These are phyloP conservation scores for Claviceps purpurea DNA, from an alignment of 2,329 filamentous ascomycete genomes.

Conservation along the genomic window DNA sequence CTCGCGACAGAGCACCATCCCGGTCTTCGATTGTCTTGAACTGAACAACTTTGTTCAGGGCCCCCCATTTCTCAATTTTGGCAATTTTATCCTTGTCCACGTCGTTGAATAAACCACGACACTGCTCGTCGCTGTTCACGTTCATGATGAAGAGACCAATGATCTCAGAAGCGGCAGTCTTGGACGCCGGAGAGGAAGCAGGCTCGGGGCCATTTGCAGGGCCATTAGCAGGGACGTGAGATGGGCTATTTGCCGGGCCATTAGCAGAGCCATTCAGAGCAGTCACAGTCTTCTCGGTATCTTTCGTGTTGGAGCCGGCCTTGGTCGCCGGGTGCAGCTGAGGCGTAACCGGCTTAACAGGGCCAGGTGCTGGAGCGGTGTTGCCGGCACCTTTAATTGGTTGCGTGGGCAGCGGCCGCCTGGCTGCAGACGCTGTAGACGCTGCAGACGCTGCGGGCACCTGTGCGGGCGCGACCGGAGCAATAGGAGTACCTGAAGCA, in stretches of 20 bases:
- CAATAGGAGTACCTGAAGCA: constrained; percentile 18
- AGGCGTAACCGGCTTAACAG: constrained; percentile 30
- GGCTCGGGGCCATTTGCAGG: constrained; percentile 38
- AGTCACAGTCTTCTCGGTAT: constrained; percentile 40
- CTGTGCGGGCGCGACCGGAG: constrained; percentile 24
- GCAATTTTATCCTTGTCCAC: constrained; percentile 73
- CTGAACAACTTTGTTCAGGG: constrained; percentile 71
- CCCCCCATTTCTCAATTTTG: constrained; percentile 65
- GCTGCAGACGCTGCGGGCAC: constrained; percentile 17
- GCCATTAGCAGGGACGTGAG: constrained; percentile 31
- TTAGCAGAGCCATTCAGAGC: constrained; percentile 41
- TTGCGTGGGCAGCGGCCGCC: constrained; percentile 25
- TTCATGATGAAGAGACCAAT: constrained; percentile 86
- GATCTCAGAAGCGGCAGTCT: constrained; percentile 50
- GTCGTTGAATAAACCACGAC: constrained; percentile 66
- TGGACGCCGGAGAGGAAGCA: constrained; percentile 43
- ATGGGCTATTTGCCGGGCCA: constrained; percentile 33
- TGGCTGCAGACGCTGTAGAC: constrained; percentile 19
- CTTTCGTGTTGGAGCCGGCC: constrained; percentile 31
- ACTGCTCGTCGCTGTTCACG: constrained; percentile 69
- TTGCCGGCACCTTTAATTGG: constrained; percentile 28
- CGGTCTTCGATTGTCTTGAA: constrained; percentile 73
- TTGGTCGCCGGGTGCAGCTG: constrained; percentile 33
- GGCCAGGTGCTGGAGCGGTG: constrained; percentile 18
- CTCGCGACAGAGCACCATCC: constrained; percentile 60